Evolutionary conservation across 352 stramenopile species (phyloP).

Genomic region (Thraustochytrium striatum): DNA sequence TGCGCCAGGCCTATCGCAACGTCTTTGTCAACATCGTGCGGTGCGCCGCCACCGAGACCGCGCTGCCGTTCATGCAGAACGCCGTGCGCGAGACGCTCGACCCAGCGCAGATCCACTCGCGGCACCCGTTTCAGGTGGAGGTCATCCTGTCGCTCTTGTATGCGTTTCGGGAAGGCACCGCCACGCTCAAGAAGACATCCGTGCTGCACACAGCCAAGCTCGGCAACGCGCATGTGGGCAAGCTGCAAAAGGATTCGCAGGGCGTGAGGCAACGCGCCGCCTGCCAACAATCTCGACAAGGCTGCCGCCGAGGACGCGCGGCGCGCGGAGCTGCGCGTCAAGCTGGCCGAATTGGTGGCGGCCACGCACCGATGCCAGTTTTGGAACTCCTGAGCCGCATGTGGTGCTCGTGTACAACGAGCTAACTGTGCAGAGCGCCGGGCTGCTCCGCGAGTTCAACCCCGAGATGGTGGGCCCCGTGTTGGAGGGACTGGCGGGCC

Average conservation of each 20-base stretch:
- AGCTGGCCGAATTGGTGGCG: slow-evolving; percentile 4
- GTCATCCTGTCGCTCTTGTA: slow-evolving; percentile 73
- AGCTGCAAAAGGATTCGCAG: slow-evolving; percentile 68
- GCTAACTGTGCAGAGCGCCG: slow-evolving; percentile 61
- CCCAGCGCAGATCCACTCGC: slow-evolving; percentile 65
- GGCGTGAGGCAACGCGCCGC: slow-evolving; percentile 57
- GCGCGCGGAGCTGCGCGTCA: background rate
- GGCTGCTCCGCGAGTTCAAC: slow-evolving; percentile 66
- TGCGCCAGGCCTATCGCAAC: slow-evolving; percentile 74
- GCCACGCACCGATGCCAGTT: slow-evolving; percentile 51
- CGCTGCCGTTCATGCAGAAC: slow-evolving; percentile 21
- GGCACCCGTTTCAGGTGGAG: slow-evolving; percentile 67
- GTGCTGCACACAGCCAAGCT: slow-evolving; percentile 55
- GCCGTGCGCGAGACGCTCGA: background rate
- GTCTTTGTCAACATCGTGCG: slow-evolving; percentile 76
- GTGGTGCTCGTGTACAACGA: slow-evolving; percentile 76
- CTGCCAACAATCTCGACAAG: slow-evolving; percentile 24
- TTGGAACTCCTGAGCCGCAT: slow-evolving; percentile 56
- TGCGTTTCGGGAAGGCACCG: slow-evolving; percentile 72
- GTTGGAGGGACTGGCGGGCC: slow-evolving; percentile 74
- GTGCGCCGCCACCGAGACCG: background rate
- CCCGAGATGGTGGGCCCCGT: slow-evolving; percentile 64
- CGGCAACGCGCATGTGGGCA: slow-evolving; percentile 64
- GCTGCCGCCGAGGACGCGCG: slow-evolving; percentile 32
- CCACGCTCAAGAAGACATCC: slow-evolving; percentile 59